Evolutionary conservation across 805 yeast genomes (phyloP).

Genomic region (Scheffersomyces lignosus): DNA sequence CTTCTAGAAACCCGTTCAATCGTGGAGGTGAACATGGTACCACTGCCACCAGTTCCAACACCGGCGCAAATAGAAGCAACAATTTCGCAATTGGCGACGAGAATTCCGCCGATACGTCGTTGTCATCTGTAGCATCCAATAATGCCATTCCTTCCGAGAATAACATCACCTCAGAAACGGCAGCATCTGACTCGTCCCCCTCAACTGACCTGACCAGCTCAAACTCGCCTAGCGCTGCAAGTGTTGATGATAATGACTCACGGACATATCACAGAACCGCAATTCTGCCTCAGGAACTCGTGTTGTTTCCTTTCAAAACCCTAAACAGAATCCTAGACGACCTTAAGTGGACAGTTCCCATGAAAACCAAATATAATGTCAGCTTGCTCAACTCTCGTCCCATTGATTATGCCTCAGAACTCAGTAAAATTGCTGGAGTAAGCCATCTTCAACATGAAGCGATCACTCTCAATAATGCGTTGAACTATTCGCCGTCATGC

Average conservation of each 20-base stretch:
- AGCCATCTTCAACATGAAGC: constrained; percentile 15
- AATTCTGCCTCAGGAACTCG: not conserved
- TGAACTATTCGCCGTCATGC: constrained; percentile 33
- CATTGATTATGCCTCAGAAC: constrained; percentile 33
- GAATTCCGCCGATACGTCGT: too few species aligned
- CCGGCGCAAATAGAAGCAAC: too few species aligned
- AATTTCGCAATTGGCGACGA: too few species aligned
- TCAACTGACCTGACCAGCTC: too few species aligned
- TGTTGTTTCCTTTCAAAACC: constrained; percentile 52
- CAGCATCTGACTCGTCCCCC: not conserved
- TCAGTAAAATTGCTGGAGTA: constrained; percentile 14
- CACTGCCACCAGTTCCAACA: too few species aligned
- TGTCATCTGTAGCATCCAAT: not conserved
- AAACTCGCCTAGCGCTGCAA: not conserved
- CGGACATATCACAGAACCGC: not conserved
- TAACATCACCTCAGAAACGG: not conserved
- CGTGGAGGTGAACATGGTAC: too few species aligned
- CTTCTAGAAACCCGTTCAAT: too few species aligned
- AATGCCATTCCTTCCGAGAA: not conserved
- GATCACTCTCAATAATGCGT: constrained; percentile 35
- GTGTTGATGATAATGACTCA: not conserved
- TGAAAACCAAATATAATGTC: constrained; percentile 5
- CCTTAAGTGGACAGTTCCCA: constrained; percentile 30
- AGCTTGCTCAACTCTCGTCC: constrained; percentile 31
- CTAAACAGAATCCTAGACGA: constrained; percentile 69